Evolutionary conservation across 192 early-diverging fungal genomes (phyloP).

Genomic region (Phlyctochytrium arcticum): DNA sequence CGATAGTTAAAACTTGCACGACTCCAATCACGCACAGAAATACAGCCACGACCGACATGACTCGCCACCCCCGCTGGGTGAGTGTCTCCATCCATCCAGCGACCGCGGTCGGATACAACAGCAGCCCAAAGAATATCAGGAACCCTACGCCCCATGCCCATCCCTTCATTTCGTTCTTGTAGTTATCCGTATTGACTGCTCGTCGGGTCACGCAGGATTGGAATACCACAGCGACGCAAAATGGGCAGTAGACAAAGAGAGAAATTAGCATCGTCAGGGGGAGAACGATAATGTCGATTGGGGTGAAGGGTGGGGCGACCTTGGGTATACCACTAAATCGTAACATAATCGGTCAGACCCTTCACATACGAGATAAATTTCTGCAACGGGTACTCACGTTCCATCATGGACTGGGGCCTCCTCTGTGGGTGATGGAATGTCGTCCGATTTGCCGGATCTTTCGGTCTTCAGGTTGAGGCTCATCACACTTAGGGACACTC

Average conservation of each 20-base stretch:
- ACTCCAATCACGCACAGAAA: not conserved
- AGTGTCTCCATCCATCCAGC: not conserved
- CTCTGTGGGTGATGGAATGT: too few species aligned
- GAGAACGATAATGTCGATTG: not conserved
- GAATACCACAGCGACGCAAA: conserved; percentile 17
- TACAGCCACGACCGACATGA: not conserved
- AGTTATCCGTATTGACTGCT: conserved; percentile 20
- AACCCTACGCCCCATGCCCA: conserved; percentile 14
- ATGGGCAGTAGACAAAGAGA: conserved; percentile 14
- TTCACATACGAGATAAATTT: too few species aligned
- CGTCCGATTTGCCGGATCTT: too few species aligned
- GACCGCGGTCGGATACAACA: conserved; percentile 10
- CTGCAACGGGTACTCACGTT: too few species aligned
- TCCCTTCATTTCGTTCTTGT: conserved; percentile 11
- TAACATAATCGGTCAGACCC: too few species aligned
- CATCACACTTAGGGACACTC: too few species aligned
- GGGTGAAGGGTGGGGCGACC: too few species aligned
- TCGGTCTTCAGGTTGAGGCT: too few species aligned
- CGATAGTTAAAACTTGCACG: conserved; percentile 7
- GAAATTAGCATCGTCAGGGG: conserved; percentile 15
- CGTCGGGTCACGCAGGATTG: conserved; percentile 1
- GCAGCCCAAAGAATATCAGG: not conserved
- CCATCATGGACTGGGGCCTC: too few species aligned
- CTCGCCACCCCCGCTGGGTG: not conserved
- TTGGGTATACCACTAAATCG: too few species aligned